These are phyloP conservation scores for Trametes pubescens DNA, from an alignment of 1,284 basidiomycete species.

Conservation along the genomic window DNA sequence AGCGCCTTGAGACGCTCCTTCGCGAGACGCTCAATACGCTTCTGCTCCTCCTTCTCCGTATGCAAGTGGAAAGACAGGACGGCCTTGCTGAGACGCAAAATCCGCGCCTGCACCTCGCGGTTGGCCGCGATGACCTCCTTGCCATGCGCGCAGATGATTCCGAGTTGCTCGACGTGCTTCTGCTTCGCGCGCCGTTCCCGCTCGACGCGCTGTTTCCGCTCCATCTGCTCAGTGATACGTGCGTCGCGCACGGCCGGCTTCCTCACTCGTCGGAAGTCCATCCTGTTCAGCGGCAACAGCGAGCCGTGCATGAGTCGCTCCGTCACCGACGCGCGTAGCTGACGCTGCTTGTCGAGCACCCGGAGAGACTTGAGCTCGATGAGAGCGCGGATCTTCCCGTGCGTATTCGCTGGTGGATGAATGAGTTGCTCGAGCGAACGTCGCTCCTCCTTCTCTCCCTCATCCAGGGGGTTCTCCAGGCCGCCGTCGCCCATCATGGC, in stretches of 20 bases:
- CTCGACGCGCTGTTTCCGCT: constrained; percentile 92
- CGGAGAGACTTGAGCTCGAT: constrained; percentile 97
- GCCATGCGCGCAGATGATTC: constrained; percentile 89
- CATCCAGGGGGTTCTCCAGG: constrained; percentile 65
- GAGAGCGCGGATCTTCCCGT: constrained; percentile 87
- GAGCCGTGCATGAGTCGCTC: constrained; percentile 90
- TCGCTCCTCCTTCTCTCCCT: constrained; percentile 54
- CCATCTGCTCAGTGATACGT: constrained; percentile 89
- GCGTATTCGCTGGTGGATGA: constrained; percentile 63
- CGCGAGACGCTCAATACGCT: constrained; percentile 93
- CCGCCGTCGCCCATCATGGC: constrained; percentile 85
- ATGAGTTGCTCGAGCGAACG: constrained; percentile 46
- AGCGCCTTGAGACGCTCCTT: constrained; percentile 99
- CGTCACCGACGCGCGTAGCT: constrained; percentile 87
- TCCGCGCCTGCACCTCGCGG: constrained; percentile 76
- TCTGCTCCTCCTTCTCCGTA: constrained; percentile 99
- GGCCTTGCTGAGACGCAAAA: constrained; percentile 85
- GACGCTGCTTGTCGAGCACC: constrained; percentile 90
- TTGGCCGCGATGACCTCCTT: constrained; percentile 75
- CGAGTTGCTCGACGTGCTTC: constrained; percentile 95
- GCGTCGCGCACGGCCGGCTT: constrained; percentile 93
- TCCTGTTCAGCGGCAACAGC: constrained; percentile 91
- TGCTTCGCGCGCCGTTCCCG: constrained; percentile 95
- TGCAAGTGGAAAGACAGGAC: constrained; percentile 88
- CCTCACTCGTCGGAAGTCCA: constrained; percentile 89